Percentiles rank a stretch among this genome's conserved stretches.
Evolutionary conservation across 768 basidiomycete species (phyloP).

Genomic region (Suillus hirtellus): DNA sequence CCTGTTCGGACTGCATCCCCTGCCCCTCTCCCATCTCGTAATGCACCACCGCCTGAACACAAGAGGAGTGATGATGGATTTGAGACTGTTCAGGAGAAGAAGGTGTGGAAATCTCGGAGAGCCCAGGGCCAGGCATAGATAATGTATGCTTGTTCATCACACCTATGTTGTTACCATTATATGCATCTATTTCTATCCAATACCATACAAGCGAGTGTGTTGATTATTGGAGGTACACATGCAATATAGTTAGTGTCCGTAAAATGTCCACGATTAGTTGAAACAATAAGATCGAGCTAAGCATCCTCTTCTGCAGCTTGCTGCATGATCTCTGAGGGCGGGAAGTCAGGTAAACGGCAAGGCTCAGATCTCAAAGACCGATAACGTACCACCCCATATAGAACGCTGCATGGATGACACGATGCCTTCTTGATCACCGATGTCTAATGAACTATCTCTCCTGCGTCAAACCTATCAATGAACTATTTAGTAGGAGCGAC

Average conservation of each 20-base stretch:
- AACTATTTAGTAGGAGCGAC: conserved; percentile 3
- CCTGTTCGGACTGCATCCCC: conserved; percentile 35
- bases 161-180: conserved; percentile 11
- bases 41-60: conserved; percentile 35
- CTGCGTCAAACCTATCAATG: conserved; percentile 6
- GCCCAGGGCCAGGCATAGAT: conserved; percentile 15
- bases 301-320: conserved; percentile 47
- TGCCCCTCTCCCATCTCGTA: conserved; percentile 13
- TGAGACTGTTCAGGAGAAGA: conserved; percentile 49
- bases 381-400: conserved; percentile 66
- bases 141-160: not conserved
- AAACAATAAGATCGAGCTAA: conserved; percentile 12
- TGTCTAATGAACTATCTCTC: conserved; percentile 18
- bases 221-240: conserved; percentile 18
- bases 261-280: conserved; percentile 14
- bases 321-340: conserved; percentile 40
- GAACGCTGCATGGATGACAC: conserved; percentile 63
- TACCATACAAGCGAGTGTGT: conserved; percentile 20
- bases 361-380: not conserved
- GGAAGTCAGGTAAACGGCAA: not conserved
- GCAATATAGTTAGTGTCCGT: conserved; percentile 15
- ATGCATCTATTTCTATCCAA: conserved; percentile 17
- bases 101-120: conserved; percentile 25
- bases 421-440: conserved; percentile 36
- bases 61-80: conserved; percentile 71